Evolutionary conservation across 176 grass and related monocot species (phyloP).

Genomic region (Thalia dealbata): DNA sequence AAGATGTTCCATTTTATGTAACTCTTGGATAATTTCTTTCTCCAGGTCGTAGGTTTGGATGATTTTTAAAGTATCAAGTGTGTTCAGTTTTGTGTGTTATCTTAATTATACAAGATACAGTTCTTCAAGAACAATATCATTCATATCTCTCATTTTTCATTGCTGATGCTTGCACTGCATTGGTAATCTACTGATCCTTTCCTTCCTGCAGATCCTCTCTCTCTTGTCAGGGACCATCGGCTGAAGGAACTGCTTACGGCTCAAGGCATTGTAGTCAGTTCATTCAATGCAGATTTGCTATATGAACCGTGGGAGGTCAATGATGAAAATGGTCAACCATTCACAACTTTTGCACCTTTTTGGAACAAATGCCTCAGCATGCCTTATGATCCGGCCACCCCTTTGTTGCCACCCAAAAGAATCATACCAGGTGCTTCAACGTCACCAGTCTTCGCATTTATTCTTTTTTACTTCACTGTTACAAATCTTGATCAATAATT

Average conservation of each 20-base stretch:
- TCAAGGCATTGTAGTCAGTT: conserved; percentile 58
- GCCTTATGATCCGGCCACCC: conserved; percentile 59
- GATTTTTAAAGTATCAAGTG: background rate
- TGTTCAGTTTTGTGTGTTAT: background rate
- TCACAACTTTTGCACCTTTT: conserved; percentile 71
- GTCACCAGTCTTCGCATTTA: background rate
- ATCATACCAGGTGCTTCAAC: conserved; percentile 48
- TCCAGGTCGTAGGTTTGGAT: background rate
- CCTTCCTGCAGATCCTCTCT: conserved; percentile 66
- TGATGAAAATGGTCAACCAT: conserved; percentile 50
- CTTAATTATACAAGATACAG: background rate
- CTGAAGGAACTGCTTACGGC: conserved; percentile 61
- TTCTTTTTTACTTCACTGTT: background rate
- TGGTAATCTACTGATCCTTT: conserved; percentile 3
- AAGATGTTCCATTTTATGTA: background rate
- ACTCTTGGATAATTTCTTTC: background rate
- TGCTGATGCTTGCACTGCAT: background rate
- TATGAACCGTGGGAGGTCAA: conserved; percentile 90
- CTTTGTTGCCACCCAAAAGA: conserved; percentile 78
- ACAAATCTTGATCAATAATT: background rate
- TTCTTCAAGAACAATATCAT: background rate
- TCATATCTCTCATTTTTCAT: background rate
- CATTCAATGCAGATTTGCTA: conserved; percentile 85
- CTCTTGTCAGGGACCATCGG: conserved; percentile 69
- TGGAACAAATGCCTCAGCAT: conserved; percentile 96